Percentiles rank a stretch among this genome's conserved stretches.
Evolutionary conservation across 1,139 yeast species (phyloP).

Genomic region (Torulaspora globosa): DNA sequence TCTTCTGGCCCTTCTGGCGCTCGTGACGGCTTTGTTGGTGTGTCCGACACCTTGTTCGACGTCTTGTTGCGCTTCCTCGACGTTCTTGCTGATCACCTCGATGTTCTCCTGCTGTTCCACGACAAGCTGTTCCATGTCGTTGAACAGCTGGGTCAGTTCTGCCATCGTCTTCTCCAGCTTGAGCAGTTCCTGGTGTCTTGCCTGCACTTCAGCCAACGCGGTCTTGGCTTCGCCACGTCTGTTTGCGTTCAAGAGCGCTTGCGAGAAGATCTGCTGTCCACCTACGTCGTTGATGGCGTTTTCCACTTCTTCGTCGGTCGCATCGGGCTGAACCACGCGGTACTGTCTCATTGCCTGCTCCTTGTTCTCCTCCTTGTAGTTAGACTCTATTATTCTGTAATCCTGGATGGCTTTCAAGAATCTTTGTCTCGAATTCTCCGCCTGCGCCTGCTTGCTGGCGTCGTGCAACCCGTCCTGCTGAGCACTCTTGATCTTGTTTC

Average conservation of each 20-base stretch:
- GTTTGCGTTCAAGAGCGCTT: slow-evolving; percentile 85
- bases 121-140: slow-evolving; percentile 94
- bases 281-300: slow-evolving; percentile 82
- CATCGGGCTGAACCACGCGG: slow-evolving; percentile 88
- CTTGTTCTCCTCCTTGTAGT: slow-evolving; percentile 78
- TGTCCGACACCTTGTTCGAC: slow-evolving; percentile 94
- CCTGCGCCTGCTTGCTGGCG: slow-evolving; percentile 81
- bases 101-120: slow-evolving; percentile 92
- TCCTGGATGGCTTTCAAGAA: slow-evolving; percentile 83
- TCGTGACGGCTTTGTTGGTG: slow-evolving; percentile 81
- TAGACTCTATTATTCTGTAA: slow-evolving; percentile 81
- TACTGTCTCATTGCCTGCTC: slow-evolving; percentile 91
- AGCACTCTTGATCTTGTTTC: slow-evolving; percentile 68
- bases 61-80: slow-evolving; percentile 79
- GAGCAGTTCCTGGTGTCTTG: slow-evolving; percentile 91
- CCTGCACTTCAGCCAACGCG: slow-evolving; percentile 92
- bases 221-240: slow-evolving; percentile 97
- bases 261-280: slow-evolving; percentile 89
- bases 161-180: slow-evolving; percentile 95
- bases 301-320: slow-evolving; percentile 76
- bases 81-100: slow-evolving; percentile 77
- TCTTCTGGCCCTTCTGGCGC: slow-evolving; percentile 86
- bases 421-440: slow-evolving; percentile 80
- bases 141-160: slow-evolving; percentile 89
- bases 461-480: slow-evolving; percentile 72